Evolutionary conservation across 371 early-diverging fungal species (phyloP).

Genomic region (Mycotypha africana): DNA sequence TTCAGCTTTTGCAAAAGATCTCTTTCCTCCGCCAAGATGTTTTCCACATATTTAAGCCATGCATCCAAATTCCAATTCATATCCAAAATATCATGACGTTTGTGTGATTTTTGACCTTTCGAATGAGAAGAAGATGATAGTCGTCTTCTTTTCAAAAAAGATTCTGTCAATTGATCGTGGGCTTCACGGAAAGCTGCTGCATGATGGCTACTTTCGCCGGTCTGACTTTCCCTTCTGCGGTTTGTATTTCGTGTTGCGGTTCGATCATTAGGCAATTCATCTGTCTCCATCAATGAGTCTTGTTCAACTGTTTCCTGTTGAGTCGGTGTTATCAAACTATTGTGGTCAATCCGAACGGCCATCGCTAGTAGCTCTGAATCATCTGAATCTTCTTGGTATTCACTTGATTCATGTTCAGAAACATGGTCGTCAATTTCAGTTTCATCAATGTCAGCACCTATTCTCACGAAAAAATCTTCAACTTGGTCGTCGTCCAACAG

Average conservation of each 20-base stretch:
- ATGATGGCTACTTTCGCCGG: neutral
- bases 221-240: constrained; percentile 6
- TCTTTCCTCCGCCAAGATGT: constrained; percentile 23
- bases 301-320: neutral
- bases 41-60: constrained; percentile 27
- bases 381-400: constrained; percentile 4
- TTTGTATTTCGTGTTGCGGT: neutral
- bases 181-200: constrained; percentile 2
- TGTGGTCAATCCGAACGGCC: no score
- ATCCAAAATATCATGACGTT: constrained; percentile 28
- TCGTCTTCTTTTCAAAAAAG: constrained; percentile 14
- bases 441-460: neutral
- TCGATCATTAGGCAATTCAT: neutral
- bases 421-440: constrained; percentile 7
- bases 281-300: neutral
- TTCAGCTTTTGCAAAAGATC: constrained; percentile 19
- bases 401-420: constrained; percentile 1
- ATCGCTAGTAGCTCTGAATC: no score
- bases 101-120: constrained; percentile 11
- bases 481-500: constrained; percentile 15
- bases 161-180: no score
- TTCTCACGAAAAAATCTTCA: constrained; percentile 2
- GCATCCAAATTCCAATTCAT: constrained; percentile 28
- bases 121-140: constrained; percentile 16
- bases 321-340: neutral